Evolutionary conservation across 768 basidiomycete genomes (phyloP).

Genomic region (Leccinum disarticulatum): DNA sequence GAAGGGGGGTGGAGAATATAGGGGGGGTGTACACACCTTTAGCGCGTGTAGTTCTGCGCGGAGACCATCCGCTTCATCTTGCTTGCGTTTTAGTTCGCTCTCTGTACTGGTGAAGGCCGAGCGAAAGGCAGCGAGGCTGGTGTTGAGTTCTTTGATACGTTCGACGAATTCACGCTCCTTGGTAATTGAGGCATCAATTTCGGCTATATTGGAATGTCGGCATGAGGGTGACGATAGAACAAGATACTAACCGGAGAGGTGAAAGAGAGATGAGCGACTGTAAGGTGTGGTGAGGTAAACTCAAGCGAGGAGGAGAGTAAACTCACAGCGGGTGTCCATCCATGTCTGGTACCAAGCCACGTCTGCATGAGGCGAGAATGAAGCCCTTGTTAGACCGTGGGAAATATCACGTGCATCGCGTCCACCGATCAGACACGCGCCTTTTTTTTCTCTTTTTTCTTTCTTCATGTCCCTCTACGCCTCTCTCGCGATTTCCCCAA

Average conservation of each 20-base stretch:
- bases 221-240: background rate
- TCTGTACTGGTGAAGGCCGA: constrained; percentile 27
- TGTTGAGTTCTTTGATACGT: constrained; percentile 26
- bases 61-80: constrained; percentile 12
- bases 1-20: background rate
- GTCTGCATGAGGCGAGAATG: background rate
- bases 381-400: constrained; percentile 12
- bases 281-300: no score
- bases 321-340: constrained; percentile 19
- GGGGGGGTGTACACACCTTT: constrained; percentile 19
- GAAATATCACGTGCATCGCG: constrained; percentile 34
- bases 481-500: constrained; percentile 62
- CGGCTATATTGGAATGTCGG: constrained; percentile 19
- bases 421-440: constrained; percentile 26
- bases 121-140: constrained; percentile 25
- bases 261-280: constrained; percentile 8
- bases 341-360: constrained; percentile 9
- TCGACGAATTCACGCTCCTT: constrained; percentile 24
- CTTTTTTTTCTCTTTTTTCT: background rate
- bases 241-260: constrained; percentile 8
- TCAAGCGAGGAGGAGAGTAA: no score
- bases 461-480: constrained; percentile 14
- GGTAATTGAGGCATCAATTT: constrained; percentile 27
- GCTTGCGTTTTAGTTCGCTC: constrained; percentile 19
- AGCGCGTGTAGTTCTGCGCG: constrained; percentile 28